Evolutionary conservation across 2,329 filamentous ascomycete species (phyloP), one percentile per base, ranked within the genome.

Genomic region (Microdochium bolleyi): DNA sequence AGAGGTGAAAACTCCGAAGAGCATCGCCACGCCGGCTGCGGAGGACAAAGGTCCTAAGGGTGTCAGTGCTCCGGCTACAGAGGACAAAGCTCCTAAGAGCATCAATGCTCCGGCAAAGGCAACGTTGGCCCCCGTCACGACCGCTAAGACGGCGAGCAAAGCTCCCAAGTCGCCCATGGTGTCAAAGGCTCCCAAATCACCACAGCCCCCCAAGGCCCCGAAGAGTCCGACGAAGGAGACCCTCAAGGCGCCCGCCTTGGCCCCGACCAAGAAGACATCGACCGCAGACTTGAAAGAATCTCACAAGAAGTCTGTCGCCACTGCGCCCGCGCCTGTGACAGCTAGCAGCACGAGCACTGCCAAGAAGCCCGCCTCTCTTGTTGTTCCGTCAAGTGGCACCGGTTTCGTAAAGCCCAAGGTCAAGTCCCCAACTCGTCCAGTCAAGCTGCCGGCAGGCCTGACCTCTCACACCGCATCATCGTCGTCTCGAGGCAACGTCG

Each of bases 381-480:
- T 75, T 49, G 58, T 66, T 2, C 69, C 71, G 21, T 62, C 72
- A 24, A 63, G 64, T n/a, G 67, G 69, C 25, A 64, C 71, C 7
- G 72, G 69, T 2, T 78, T 78, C 55, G 70, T 74, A 25, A 85
- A 84, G 62, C 79, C 82, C 9, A 85, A 83, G 64, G 70, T 77
- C 41, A 84, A 82, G 66, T 89, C 87, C 11, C 84, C 84, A 2
- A 90, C 87, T 2, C 80, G 83, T 52, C 85, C 86, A 10, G 73
- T 84, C 51, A 81, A 80, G 53, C 72, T 90, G 1, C 83, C 87
- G 9, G 73, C 85, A 10, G 84, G 85, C 53, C 72, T 90, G 27
- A 86, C 77, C 24, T 83, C 85, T 5, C 86, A 84, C 30, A 91
- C 87, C 3, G 80, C 86, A 24, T 77, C 87, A 1, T 90, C 83